Conservation (phyloP, 257 asterid species). For the Cruciata laevipes region DNA sequence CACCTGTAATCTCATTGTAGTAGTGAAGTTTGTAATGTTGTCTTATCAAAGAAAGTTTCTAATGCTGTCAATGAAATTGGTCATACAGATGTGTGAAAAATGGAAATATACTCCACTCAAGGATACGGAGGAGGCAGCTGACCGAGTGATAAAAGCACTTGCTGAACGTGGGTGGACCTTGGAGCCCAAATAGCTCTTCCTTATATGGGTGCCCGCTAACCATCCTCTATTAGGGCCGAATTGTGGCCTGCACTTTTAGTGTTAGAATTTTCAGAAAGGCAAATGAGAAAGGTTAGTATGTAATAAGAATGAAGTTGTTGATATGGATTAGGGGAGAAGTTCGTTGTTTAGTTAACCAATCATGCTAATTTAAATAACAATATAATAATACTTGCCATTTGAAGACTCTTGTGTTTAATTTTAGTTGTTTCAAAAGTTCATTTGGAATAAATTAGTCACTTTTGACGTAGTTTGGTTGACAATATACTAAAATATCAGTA, state of each 20-base stretch:
- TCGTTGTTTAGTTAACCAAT: conserved; percentile 42
- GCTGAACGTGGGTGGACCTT: conserved; percentile 58
- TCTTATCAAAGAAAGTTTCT: not conserved
- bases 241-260: not conserved
- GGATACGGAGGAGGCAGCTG: conserved; percentile 65
- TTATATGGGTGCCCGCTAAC: not conserved
- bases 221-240: not conserved
- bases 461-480: conserved; percentile 3
- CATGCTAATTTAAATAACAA: conserved; percentile 9
- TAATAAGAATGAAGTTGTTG: not conserved
- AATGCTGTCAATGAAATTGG: conserved; percentile 3
- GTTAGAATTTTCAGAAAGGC: not conserved
- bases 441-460: not conserved
- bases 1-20: not conserved
- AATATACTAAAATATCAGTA: not conserved
- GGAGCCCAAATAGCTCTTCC: conserved; percentile 17
- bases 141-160: conserved; percentile 46
- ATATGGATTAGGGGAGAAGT: conserved; percentile 49
- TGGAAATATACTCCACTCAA: conserved; percentile 66
- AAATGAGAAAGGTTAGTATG: not conserved
- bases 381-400: not conserved
- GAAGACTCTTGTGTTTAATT: not conserved
- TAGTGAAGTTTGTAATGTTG: not conserved
- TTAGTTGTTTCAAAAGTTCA: not conserved
- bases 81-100: conserved; percentile 46